Evolutionary conservation across 495 filamentous ascomycete species (phyloP).

Genomic region (Delitschia confertaspora): DNA sequence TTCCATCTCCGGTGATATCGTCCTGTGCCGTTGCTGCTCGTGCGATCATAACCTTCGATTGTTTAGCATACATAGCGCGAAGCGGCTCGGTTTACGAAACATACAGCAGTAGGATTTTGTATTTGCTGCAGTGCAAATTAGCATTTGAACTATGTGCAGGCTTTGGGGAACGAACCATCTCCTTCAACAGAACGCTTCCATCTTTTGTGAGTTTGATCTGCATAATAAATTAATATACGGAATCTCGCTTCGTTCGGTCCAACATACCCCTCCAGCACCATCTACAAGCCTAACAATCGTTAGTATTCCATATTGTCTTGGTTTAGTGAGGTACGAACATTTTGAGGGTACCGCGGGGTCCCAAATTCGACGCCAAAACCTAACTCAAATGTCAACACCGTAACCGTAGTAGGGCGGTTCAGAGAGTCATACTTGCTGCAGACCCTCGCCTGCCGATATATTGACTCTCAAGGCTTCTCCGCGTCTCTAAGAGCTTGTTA

Average conservation of each 20-base stretch:
- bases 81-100: conserved; percentile 25
- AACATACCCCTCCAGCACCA: conserved; percentile 77
- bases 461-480: conserved; percentile 94
- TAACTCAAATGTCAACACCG: conserved; percentile 36
- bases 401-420: not conserved
- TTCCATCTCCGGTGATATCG: conserved; percentile 96
- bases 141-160: conserved; percentile 13
- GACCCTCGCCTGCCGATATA: conserved; percentile 83
- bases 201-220: conserved; percentile 99
- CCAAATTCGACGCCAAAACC: conserved; percentile 94
- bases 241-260: not conserved
- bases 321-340: conserved; percentile 48
- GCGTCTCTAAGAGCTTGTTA: conserved; percentile 60
- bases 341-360: conserved; percentile 89
- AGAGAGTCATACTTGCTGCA: conserved; percentile 30
- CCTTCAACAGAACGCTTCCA: conserved; percentile 86
- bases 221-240: conserved; percentile 2
- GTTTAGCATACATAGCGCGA: conserved; percentile 12
- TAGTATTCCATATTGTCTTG: conserved; percentile 7
- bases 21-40: conserved; percentile 95
- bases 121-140: conserved; percentile 50
- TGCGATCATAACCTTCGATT: conserved; percentile 80
- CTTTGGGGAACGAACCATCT: conserved; percentile 63
- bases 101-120: conserved; percentile 79
- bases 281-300: conserved; percentile 68